A percentile compares a stretch with the other conserved stretches of the same genome.
Evolutionary conservation across 1,139 yeast genomes (phyloP).

Genomic region (Candida albicans): DNA sequence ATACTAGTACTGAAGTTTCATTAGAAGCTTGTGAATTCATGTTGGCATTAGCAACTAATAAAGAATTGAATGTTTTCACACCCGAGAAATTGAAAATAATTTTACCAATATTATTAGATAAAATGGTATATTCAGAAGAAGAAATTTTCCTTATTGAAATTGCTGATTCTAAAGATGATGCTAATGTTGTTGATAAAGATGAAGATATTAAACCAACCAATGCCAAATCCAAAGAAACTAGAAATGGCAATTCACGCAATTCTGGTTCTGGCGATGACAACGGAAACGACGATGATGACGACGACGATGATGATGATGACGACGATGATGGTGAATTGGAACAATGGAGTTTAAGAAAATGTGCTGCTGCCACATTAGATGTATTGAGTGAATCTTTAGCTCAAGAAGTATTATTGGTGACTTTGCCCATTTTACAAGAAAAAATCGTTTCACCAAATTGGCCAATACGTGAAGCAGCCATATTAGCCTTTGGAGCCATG

Average conservation of each 20-base stretch:
- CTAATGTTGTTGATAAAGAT: constrained; percentile 68
- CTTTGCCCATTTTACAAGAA: constrained; percentile 75
- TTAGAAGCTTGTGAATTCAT: constrained; percentile 93
- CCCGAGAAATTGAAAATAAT: constrained; percentile 57
- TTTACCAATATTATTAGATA: constrained; percentile 71
- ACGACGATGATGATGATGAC: constrained; percentile 61
- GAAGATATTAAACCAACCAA: constrained; percentile 84
- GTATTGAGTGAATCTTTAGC: constrained; percentile 71
- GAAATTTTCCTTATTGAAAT: constrained; percentile 71
- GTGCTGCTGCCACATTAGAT: constrained; percentile 92
- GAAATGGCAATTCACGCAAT: constrained; percentile 18
- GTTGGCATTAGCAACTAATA: constrained; percentile 67
- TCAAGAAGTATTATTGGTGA: constrained; percentile 59
- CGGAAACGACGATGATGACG: constrained; percentile 31
- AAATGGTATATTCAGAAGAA: constrained; percentile 88
- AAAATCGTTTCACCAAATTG: constrained; percentile 70
- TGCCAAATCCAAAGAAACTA: constrained; percentile 70
- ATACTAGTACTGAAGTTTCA: constrained; percentile 67
- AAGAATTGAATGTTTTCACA: constrained; percentile 49
- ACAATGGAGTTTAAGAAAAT: constrained; percentile 90
- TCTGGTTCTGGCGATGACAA: constrained; percentile 13
- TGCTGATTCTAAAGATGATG: constrained; percentile 71
- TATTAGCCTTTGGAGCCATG: constrained; percentile 92
- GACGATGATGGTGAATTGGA: constrained; percentile 62
- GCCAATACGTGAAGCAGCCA: constrained; percentile 92